Percentiles rank a stretch among this genome's conserved stretches.
Conservation (phyloP, 352 stramenopile genomes). For the Pythium brassicae region DNA sequence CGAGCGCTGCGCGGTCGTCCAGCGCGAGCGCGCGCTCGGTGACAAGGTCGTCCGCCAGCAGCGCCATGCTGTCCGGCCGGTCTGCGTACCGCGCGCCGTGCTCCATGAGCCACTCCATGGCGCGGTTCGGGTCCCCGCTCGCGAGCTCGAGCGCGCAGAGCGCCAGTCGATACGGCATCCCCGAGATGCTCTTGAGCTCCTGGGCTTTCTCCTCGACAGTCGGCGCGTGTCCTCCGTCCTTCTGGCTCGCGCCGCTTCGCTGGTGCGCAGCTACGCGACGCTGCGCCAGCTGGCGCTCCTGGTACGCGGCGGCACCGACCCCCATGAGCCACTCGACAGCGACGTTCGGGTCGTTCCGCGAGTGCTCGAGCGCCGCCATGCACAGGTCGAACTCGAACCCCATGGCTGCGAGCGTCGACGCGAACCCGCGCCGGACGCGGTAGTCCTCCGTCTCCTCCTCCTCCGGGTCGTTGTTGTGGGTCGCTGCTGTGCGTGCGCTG, state of each 20-base stretch:
- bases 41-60: constrained; percentile 47
- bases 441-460: constrained; percentile 76
- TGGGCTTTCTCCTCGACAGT: constrained; percentile 56
- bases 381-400: constrained; percentile 87
- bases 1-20: constrained; percentile 59
- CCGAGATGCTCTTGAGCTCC: constrained; percentile 74
- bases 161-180: constrained; percentile 61
- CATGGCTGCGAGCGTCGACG: constrained; percentile 80
- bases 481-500: constrained; percentile 14
- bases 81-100: constrained; percentile 59
- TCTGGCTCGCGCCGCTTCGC: constrained; percentile 8
- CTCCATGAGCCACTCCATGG: constrained; percentile 89
- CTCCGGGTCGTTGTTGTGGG: constrained; percentile 53
- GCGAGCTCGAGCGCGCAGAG: constrained; percentile 70
- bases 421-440: constrained; percentile 68
- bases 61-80: constrained; percentile 35
- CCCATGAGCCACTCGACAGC: constrained; percentile 88
- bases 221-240: constrained; percentile 12
- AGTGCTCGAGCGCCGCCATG: constrained; percentile 77
- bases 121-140: constrained; percentile 76
- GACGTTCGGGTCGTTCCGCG: constrained; percentile 76
- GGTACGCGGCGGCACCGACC: constrained; percentile 58
- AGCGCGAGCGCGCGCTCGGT: constrained; percentile 39
- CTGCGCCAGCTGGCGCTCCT: constrained; percentile 62
- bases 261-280: constrained; percentile 27